Base-by-base conservation (phyloP, 176 grass and related monocot genomes). In the Urochloa ruziziensis region DNA sequence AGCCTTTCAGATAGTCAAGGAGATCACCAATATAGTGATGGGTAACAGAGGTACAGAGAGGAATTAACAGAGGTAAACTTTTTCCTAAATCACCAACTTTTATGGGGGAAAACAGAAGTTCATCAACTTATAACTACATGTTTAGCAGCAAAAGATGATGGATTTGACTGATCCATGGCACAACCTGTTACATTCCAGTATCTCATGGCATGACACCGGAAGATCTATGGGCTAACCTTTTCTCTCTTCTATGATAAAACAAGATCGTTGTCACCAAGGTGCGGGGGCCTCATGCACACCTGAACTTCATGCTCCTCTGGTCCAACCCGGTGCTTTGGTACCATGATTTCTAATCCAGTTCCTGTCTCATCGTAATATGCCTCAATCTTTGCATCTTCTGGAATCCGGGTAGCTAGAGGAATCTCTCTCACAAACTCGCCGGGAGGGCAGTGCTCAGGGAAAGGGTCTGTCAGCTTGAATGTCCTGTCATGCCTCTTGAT, bases 251-350 rank as follows among this genome's bases (percentile, higher is more conserved):
- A 93, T 56, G 82, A 88, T 82, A 88, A 80, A 42, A 88, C 29
- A 57, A 93, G 91, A 73, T 94, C 89, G 6, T 40, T 91, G 18
- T 85, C 88, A 23, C 88, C 92, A 40, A 94, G 86, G 44, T 91
- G 92, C 0, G 88, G 86, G 46, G 92, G 92, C 62, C 92, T 90
- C 88, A 91, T 91, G 69, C 92, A 94, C 71, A 94, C 92, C 75
- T 81, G 86, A 74, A 94, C 92, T 76, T 94, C 92, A 33, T 94
- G 92, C 83, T 94, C 92, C 84, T 94, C 92, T 0, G 88, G 92
- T 32, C 92, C 92, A 51, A 84, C 86, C 17, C 83, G 78, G 75
- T 89, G 92, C 67, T 94, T 94, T 1, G 92, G 92, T 10, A 94
- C 89, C 86, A 91, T 91, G 65, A 94, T 94, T 56, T 94, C 92